Evolutionary conservation across 1,139 yeast genomes (phyloP).

Genomic region (Candida sp.): DNA sequence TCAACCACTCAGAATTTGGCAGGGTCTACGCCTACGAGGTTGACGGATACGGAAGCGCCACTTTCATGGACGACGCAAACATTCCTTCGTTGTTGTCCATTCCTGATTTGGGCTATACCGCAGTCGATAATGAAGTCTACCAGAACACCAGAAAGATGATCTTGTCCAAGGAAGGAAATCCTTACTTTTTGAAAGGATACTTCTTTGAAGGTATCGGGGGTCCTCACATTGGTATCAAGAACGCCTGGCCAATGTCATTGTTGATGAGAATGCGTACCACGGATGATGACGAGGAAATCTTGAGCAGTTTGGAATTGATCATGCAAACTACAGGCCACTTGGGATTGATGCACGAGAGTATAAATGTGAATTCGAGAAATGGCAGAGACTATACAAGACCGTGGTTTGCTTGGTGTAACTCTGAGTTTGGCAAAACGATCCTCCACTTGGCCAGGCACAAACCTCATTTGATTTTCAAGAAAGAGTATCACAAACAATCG

Average conservation of each 20-base stretch:
- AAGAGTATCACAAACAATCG: conserved; percentile 29
- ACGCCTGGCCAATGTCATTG: conserved; percentile 94
- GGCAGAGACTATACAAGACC: conserved; percentile 65
- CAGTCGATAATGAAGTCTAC: conserved; percentile 59
- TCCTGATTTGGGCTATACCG: conserved; percentile 77
- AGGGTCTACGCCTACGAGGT: conserved; percentile 87
- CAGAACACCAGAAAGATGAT: conserved; percentile 83
- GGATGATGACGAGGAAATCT: conserved; percentile 72
- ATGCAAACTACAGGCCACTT: conserved; percentile 69
- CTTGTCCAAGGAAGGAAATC: conserved; percentile 71
- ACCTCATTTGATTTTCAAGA: conserved; percentile 71
- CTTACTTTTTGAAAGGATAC: conserved; percentile 70
- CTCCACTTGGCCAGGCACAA: conserved; percentile 73
- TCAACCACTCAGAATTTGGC: conserved; percentile 72
- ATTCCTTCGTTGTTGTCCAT: conserved; percentile 81
- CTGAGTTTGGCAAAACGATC: conserved; percentile 88
- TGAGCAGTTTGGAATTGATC: conserved; percentile 49
- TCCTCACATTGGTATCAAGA: conserved; percentile 81
- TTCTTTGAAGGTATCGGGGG: conserved; percentile 85
- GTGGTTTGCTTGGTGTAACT: conserved; percentile 97
- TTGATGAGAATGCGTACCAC: conserved; percentile 76
- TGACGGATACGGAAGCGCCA: conserved; percentile 81
- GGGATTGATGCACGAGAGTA: conserved; percentile 87
- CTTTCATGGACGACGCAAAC: conserved; percentile 91
- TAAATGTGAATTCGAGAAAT: conserved; percentile 60